Base-by-base conservation (phyloP, 2,329 filamentous ascomycete species). In the Colletotrichum higginsianum region DNA sequence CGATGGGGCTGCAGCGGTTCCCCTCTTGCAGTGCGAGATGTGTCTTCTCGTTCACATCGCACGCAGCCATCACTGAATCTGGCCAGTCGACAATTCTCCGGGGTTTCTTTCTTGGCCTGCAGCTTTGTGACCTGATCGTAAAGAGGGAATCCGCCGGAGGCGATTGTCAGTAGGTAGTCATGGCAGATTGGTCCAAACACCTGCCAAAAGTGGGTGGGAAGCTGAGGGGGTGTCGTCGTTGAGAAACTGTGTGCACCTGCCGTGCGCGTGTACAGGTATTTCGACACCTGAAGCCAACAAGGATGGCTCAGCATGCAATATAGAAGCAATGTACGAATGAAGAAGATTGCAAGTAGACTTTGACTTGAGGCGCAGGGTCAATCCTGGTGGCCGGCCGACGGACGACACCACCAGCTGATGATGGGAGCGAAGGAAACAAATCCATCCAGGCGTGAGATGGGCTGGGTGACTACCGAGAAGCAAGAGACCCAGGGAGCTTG, bases 171-270 rank as follows among this genome's bases (percentile, higher is more conserved):
- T 15, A 42, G 42, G 46, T 40, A 55, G 49, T 42, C 42, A 53
- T 42, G 30, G 21, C 23, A 64, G 66, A 50, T 64, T 63, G 46
- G 42, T 30, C 58, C 35, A 49, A 30, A 30, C 26, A 30, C 26
- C 42, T 61, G 30, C 26, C 47, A n/a, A 42, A 56, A 61, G 66
- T 64, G 60, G 52, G 18, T 64, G 40, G 44, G 40, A 18, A 21
- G n/a, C 21, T 23, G 58, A 63, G 40, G 66, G 66, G 56, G 26
- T 62, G 61, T 46, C 44, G 49, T 55, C 57, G 57, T 63, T 26
- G 50, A 47, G 40, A 55, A 46, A 40, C 21, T 12, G 8, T 47
- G 26, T 56, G 23, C 35, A 21, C 18, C 23, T 66, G 38, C 38
- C 30, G 30, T 67, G 18, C 26, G 50, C 18, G 55, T 53, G 58